Evolutionary conservation across 805 yeast genomes (phyloP).

Genomic region (Candida germanica): DNA sequence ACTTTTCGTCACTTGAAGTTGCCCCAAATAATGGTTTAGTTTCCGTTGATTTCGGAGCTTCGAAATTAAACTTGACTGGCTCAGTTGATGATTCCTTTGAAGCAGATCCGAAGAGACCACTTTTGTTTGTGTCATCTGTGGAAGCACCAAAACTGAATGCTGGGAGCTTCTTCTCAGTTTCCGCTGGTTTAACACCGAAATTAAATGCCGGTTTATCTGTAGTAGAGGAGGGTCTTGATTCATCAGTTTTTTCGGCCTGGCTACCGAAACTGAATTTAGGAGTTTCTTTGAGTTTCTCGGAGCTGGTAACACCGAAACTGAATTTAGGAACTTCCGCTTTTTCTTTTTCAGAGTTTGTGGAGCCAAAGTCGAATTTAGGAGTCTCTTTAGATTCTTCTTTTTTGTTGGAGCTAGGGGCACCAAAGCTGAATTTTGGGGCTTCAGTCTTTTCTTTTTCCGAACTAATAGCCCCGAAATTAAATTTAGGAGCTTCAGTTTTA

Average conservation of each 20-base stretch:
- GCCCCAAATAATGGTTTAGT: no score
- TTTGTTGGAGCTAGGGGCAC: background rate
- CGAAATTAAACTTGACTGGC: no score
- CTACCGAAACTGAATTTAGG: constrained; percentile 7
- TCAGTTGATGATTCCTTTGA: no score
- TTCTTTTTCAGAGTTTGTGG: background rate
- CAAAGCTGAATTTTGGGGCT: background rate
- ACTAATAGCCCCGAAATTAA: constrained; percentile 10
- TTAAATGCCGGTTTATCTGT: constrained; percentile 11
- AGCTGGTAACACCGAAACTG: no score
- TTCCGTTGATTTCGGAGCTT: no score
- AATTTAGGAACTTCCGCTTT: constrained; percentile 9
- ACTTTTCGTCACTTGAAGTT: no score
- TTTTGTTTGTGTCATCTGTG: no score
- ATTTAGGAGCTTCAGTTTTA: background rate
- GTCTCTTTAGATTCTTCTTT: background rate
- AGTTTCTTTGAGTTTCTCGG: no score
- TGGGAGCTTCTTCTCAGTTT: background rate
- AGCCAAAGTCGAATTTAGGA: background rate
- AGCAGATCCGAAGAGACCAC: no score
- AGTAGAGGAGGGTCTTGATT: no score
- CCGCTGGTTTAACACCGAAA: constrained; percentile 5
- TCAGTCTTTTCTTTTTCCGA: constrained; percentile 1
- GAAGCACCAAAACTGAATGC: no score
- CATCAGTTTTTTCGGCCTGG: constrained; percentile 1